Percentiles rank a stretch among this genome's conserved stretches.
Conservation (phyloP, 371 early-diverging fungal species). For the Conidiobolus incongruus region DNA sequence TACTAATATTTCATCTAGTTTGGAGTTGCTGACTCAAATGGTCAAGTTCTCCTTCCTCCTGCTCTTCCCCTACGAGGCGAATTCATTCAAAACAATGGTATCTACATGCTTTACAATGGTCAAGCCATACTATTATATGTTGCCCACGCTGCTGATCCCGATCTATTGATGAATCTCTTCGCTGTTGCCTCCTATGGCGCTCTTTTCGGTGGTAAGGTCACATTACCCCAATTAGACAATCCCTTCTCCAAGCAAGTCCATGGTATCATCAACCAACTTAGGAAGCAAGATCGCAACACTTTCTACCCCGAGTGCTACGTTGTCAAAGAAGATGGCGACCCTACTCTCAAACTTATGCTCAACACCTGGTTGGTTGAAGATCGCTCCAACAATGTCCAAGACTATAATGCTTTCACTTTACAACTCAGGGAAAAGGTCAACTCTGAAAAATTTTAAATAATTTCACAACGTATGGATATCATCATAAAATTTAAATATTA, state of each 20-base stretch:
- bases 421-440: slow-evolving; percentile 32
- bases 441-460: slow-evolving; percentile 1
- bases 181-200: slow-evolving; percentile 31
- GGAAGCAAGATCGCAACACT: slow-evolving; percentile 26
- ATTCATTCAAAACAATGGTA: slow-evolving; percentile 54
- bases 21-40: slow-evolving; percentile 28
- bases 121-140: slow-evolving; percentile 76
- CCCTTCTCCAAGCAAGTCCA: slow-evolving; percentile 29
- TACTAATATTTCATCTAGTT: slow-evolving; percentile 8
- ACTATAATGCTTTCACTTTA: slow-evolving; percentile 63
- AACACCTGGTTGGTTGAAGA: slow-evolving; percentile 76
- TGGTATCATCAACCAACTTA: slow-evolving; percentile 25
- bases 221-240: slow-evolving; percentile 26
- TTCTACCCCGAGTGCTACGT: slow-evolving; percentile 45
- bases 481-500: no score
- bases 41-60: slow-evolving; percentile 38
- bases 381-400: slow-evolving; percentile 52
- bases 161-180: slow-evolving; percentile 43
- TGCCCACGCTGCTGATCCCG: slow-evolving; percentile 50
- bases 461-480: no score
- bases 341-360: slow-evolving; percentile 60
- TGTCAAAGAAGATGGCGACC: slow-evolving; percentile 84
- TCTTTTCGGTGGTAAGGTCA: slow-evolving; percentile 32
- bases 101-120: slow-evolving; percentile 67
- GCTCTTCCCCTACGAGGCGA: slow-evolving; percentile 64